Percentiles rank a stretch among this genome's conserved stretches.
These are phyloP conservation scores for Ogataea philodendri DNA, from an alignment of 805 yeast species.

Conservation along the genomic window DNA sequence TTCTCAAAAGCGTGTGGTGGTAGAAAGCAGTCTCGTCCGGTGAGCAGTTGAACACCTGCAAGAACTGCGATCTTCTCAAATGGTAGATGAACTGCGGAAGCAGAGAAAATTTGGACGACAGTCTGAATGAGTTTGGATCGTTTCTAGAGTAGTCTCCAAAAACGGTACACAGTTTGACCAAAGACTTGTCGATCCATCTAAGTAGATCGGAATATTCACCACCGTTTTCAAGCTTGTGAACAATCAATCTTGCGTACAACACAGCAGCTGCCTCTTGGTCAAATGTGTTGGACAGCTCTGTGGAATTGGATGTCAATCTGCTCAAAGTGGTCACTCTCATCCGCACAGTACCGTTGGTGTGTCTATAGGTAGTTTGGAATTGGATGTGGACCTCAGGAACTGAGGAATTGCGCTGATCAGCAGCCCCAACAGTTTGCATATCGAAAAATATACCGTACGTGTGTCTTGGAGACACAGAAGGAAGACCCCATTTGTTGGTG, in stretches of 20 bases:
- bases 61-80: conserved; percentile 91
- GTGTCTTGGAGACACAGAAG: conserved; percentile 81
- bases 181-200: conserved; percentile 91
- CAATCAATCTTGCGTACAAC: conserved; percentile 85
- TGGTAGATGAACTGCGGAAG: conserved; percentile 96
- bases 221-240: conserved; percentile 85
- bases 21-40: conserved; percentile 99
- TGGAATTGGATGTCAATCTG: conserved; percentile 49
- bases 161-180: conserved; percentile 85
- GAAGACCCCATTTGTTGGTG: conserved; percentile 82
- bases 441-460: conserved; percentile 90
- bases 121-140: conserved; percentile 75
- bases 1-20: conserved; percentile 86
- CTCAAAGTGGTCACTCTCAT: conserved; percentile 86
- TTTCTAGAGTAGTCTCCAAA: conserved; percentile 92
- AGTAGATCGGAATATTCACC: conserved; percentile 71
- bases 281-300: conserved; percentile 60
- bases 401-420: conserved; percentile 39
- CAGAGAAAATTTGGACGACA: conserved; percentile 78
- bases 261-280: conserved; percentile 99
- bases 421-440: conserved; percentile 52
- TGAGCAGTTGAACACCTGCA: conserved; percentile 95
- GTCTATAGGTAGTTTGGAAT: conserved; percentile 90
- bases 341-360: conserved; percentile 87
- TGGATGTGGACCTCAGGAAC: conserved; percentile 50